Percentiles rank a stretch among this genome's conserved stretches.
Conservation (phyloP, 371 early-diverging fungal genomes). For the Mortierella sp. region DNA sequence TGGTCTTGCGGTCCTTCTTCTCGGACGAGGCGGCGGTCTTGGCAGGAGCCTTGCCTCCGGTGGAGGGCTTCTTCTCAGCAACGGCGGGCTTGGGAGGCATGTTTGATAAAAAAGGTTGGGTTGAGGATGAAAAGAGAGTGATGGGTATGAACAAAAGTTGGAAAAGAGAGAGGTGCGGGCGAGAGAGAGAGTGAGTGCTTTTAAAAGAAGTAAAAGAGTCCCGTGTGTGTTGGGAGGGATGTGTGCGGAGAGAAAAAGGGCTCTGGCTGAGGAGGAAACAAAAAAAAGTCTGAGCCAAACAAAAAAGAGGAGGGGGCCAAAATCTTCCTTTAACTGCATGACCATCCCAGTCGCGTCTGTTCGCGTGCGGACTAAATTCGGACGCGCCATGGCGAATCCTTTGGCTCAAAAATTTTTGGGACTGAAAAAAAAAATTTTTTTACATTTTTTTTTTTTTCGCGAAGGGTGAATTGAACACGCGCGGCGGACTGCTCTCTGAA, state of each 20-base stretch:
- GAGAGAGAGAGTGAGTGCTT: constrained; percentile 11
- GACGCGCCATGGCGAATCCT: background rate
- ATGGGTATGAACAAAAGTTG: constrained; percentile 5
- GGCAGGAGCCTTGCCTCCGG: constrained; percentile 80
- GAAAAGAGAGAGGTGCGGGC: constrained; percentile 8
- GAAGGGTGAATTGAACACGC: background rate
- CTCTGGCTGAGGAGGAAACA: background rate
- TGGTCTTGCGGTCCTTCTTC: constrained; percentile 59
- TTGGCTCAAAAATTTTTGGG: background rate
- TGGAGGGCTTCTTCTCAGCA: constrained; percentile 64
- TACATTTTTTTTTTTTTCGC: background rate
- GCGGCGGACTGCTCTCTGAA: background rate
- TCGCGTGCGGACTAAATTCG: background rate
- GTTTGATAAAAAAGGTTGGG: constrained; percentile 17
- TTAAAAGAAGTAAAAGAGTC: constrained; percentile 8
- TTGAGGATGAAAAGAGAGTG: constrained; percentile 4
- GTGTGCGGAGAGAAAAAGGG: constrained; percentile 1
- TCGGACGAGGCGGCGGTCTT: constrained; percentile 64
- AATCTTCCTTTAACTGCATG: background rate
- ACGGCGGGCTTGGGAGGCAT: constrained; percentile 68
- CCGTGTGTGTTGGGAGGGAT: background rate
- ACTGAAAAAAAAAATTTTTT: background rate
- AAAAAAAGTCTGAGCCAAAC: no score
- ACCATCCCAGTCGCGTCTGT: background rate
- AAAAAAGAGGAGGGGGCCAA: background rate